These are phyloP conservation scores for Rhytidiadelphus loreus DNA, from an alignment of 225 moss, liverwort and hornwort species.

Conservation along the genomic window DNA sequence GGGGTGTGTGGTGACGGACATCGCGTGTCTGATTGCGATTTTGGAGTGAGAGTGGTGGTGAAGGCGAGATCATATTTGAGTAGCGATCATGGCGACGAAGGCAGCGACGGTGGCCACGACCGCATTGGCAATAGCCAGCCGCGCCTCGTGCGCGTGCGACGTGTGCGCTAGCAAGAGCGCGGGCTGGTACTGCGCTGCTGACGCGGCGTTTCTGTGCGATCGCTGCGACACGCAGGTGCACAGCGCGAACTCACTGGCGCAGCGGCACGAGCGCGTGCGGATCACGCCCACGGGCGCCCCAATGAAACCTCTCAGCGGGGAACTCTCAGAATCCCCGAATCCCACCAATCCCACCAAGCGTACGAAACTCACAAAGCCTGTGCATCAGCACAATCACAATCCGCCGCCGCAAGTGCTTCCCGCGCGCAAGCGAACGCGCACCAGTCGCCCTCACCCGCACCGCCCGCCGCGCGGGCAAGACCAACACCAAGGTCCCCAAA, in stretches of 20 bases:
- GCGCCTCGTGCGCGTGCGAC: slow-evolving; percentile 62
- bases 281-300: slow-evolving; percentile 36
- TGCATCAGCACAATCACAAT: not conserved
- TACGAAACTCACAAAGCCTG: not conserved
- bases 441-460: slow-evolving; percentile 35
- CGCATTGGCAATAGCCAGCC: slow-evolving; percentile 66
- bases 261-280: slow-evolving; percentile 68
- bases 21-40: not conserved
- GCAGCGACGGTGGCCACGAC: slow-evolving; percentile 9
- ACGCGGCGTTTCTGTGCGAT: slow-evolving; percentile 83
- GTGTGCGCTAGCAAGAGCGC: slow-evolving; percentile 57
- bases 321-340: not conserved
- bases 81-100: slow-evolving; percentile 23
- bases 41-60: not conserved
- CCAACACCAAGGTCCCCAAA: not conserved
- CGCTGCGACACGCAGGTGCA: slow-evolving; percentile 73
- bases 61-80: not conserved
- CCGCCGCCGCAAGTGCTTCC: slow-evolving; percentile 7
- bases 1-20: not conserved
- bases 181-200: slow-evolving; percentile 73
- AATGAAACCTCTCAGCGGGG: slow-evolving; percentile 12
- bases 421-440: slow-evolving; percentile 36
- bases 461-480: not conserved
- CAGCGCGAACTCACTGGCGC: slow-evolving; percentile 68
- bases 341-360: not conserved